Evolutionary conservation across 192 early-diverging fungal genomes (phyloP), one percentile per base, ranked within the genome.

Genomic region (Rhizophagus prolifer): DNA sequence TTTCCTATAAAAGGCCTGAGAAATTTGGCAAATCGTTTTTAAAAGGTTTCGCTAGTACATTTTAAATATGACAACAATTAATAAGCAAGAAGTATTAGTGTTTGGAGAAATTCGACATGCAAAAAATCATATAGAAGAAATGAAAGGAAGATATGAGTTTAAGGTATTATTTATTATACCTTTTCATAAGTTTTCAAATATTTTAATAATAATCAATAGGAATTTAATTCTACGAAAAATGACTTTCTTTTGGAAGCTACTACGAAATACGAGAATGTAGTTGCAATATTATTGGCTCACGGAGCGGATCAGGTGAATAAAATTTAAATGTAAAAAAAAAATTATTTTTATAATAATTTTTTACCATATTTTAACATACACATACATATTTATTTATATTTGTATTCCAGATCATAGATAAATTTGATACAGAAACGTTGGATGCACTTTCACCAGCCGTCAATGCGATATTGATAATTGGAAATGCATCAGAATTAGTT

Each of bases 231-330:
- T 44, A 73, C 71, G 14, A 58, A 26, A 73, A 38, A 60, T 34
- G 71, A 58, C 9, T 73, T 73, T 41, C 13, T 73, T 4, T 26
- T 38, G 25, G 54, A 73, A n/a, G 71, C 21, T 9, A 73, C 31
- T 38, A n/a, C 28, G 26, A 70, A 70, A 70, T 73, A 73, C 44
- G 71, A 73, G 31, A 73, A 73, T 14, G 54, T 73, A 23, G 58
- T 9, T 7, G 71, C 58, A 38, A 61, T 73, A 19, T 73, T 73
- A 73, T 44, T 73, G 19, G 71, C 71, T 36, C 14, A 61, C 34
- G 71, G 71, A 31, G 71, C 71, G 10, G 54, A 73, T 31, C 25
- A 59, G 71, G 71, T 73, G 34, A 47, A n/a, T 46, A 25, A 44
- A 68, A 16, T 68, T 47, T 25, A 68, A 46, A 12, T 25, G 36